Evolutionary conservation across 306 rosid species (phyloP).

Genomic region (Glycyrrhiza uralensis): DNA sequence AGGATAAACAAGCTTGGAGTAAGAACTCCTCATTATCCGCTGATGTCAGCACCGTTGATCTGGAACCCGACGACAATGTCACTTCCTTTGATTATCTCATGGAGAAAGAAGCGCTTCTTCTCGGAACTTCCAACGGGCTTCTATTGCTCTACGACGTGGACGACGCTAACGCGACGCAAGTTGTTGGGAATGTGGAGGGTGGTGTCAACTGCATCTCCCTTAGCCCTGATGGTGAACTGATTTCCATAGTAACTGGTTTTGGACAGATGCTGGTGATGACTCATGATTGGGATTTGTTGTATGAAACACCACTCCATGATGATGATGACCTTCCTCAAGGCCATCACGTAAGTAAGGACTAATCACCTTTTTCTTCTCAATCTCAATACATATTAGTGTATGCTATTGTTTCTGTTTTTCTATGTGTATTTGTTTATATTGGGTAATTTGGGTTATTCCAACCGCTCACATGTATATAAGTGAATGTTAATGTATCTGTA

Average conservation of each 20-base stretch:
- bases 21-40: slow-evolving; percentile 33
- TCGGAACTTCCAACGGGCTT: slow-evolving; percentile 71
- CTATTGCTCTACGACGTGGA: slow-evolving; percentile 65
- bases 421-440: background rate
- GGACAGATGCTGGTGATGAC: slow-evolving; percentile 80
- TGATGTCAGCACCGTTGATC: slow-evolving; percentile 45
- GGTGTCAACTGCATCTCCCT: slow-evolving; percentile 74
- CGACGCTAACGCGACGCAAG: slow-evolving; percentile 47
- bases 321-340: slow-evolving; percentile 33
- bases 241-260: slow-evolving; percentile 54
- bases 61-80: slow-evolving; percentile 61
- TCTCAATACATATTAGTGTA: background rate
- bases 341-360: slow-evolving; percentile 79
- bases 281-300: slow-evolving; percentile 88
- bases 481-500: background rate
- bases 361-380: slow-evolving; percentile 39
- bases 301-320: slow-evolving; percentile 57
- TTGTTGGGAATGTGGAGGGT: slow-evolving; percentile 85
- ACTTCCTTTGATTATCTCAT: slow-evolving; percentile 78
- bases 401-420: background rate
- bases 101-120: slow-evolving; percentile 88
- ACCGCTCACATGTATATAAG: background rate
- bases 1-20: slow-evolving; percentile 63
- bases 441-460: background rate
- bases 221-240: slow-evolving; percentile 91